Evolutionary conservation across 495 filamentous ascomycete genomes (phyloP).

Genomic region (Penicillium macrosclerotiorum): DNA sequence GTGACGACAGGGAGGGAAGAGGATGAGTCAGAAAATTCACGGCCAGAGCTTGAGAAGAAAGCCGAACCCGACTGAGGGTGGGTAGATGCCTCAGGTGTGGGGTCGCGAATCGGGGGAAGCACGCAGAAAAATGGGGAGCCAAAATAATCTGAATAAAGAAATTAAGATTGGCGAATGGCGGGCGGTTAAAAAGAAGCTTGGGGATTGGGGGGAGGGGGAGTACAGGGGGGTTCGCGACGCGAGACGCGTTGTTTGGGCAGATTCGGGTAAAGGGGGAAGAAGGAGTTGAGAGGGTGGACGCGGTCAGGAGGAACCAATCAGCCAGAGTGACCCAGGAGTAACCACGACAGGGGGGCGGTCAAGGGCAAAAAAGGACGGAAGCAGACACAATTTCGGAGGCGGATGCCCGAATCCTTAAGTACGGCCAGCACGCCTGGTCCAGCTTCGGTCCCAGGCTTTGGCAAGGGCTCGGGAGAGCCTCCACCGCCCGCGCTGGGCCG

Average conservation of each 20-base stretch:
- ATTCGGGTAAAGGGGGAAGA: conserved; percentile 7
- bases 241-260: conserved; percentile 28
- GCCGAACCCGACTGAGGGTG: conserved; percentile 11
- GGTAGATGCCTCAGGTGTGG: conserved; percentile 5
- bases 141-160: conserved; percentile 13
- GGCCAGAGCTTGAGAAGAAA: too few species aligned
- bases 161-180: conserved; percentile 18
- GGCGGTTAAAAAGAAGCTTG: conserved; percentile 16
- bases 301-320: too few species aligned
- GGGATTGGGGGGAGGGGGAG: neutral
- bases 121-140: conserved; percentile 13
- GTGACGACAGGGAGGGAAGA: conserved; percentile 14
- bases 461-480: conserved; percentile 11
- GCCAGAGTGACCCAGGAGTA: too few species aligned
- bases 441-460: neutral
- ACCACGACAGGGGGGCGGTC: conserved; percentile 24
- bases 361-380: conserved; percentile 30
- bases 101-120: too few species aligned
- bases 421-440: conserved; percentile 24
- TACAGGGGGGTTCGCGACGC: conserved; percentile 24
- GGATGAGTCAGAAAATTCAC: conserved; percentile 15
- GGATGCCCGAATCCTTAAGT: conserved; percentile 53
- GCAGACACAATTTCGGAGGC: conserved; percentile 40
- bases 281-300: conserved; percentile 6
- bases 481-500: conserved; percentile 39